Evolutionary conservation across 345 rosid genomes (phyloP), one percentile per base, ranked within the genome.

Genomic region (Melaleuca quinquenervia): DNA sequence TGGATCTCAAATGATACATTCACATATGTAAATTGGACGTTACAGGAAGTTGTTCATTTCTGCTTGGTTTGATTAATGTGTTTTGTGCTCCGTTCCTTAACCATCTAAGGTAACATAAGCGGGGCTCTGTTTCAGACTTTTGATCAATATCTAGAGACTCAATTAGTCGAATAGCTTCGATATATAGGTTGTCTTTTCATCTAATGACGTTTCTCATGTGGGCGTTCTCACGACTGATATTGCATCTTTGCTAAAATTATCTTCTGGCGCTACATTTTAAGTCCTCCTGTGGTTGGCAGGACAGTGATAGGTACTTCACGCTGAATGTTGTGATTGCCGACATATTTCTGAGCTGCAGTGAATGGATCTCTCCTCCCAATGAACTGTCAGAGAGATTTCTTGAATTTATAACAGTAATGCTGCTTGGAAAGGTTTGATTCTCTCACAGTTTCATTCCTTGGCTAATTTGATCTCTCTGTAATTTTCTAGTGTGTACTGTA

Each of bases 381-480:
- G 90, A 88, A 53, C 56, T 94, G 85, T 85, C 90, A 83, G 93
- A 92, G 86, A 90, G 89, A 86, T 92, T 89, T 89, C 92, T 97
- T 86, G 91, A 88, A 84, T 97, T 94, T 85, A 84, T 94, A 29
- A 96, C 92, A 84, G 88, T 88, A 86, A 94, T 94, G 32, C 91
- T 97, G 89, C 93, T 92, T 84, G 95, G 90, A 88, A 91, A 93
- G 98, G 98, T 95, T 50, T 86, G 92, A 84, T 86, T 70, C 45
- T 64, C 22, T 64, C 76, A 16, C 32, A 29, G 16, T 36, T 53
- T 70, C 48, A 36, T 70, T 36, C 78, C 48, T 70, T 36, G 26
- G 24, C 26, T 36, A 18, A 70, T 70, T 70, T 70, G 80, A 70
- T 70, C 24, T 70, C 5, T 70, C 26, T 36, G 13, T 70, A 36